Percentiles rank a stretch among this genome's conserved stretches.
Evolutionary conservation across 1,284 basidiomycete species (phyloP).

Genomic region (Exsudoporus floridanus): DNA sequence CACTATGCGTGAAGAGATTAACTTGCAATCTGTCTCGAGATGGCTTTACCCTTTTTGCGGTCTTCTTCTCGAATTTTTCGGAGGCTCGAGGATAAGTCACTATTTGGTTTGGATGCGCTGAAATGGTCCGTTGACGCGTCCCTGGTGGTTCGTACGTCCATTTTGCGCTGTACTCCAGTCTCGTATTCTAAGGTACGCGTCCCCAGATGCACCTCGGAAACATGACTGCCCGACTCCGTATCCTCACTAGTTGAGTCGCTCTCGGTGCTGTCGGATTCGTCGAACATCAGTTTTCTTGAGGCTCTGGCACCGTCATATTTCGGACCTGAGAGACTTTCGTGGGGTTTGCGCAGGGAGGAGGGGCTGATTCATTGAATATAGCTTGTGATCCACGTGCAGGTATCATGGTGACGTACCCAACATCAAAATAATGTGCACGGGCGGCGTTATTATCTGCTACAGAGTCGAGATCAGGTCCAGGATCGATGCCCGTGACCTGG

Average conservation of each 20-base stretch:
- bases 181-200: slow-evolving; percentile 15
- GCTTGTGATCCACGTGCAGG: slow-evolving; percentile 4
- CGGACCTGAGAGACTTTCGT: slow-evolving; percentile 60
- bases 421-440: slow-evolving; percentile 79
- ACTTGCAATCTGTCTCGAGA: slow-evolving; percentile 79
- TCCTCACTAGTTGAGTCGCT: slow-evolving; percentile 34
- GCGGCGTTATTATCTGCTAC: slow-evolving; percentile 39
- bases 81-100: slow-evolving; percentile 54
- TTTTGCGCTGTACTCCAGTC: neutral
- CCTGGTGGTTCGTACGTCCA: neutral
- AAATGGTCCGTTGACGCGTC: slow-evolving; percentile 1
- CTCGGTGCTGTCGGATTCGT: slow-evolving; percentile 41
- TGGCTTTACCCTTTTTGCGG: slow-evolving; percentile 74
- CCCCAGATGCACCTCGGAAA: slow-evolving; percentile 30
- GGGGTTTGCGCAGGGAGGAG: slow-evolving; percentile 64
- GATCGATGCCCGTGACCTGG: slow-evolving; percentile 35
- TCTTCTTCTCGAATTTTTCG: slow-evolving; percentile 64
- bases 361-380: slow-evolving; percentile 45
- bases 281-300: slow-evolving; percentile 59
- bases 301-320: slow-evolving; percentile 75
- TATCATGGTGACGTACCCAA: slow-evolving; percentile 57
- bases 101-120: slow-evolving; percentile 33
- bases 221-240: slow-evolving; percentile 7
- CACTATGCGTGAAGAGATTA: neutral
- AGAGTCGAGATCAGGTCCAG: slow-evolving; percentile 28